These are phyloP conservation scores for Pachyrhizus erosus DNA, from an alignment of 306 rosid species.

Conservation along the genomic window DNA sequence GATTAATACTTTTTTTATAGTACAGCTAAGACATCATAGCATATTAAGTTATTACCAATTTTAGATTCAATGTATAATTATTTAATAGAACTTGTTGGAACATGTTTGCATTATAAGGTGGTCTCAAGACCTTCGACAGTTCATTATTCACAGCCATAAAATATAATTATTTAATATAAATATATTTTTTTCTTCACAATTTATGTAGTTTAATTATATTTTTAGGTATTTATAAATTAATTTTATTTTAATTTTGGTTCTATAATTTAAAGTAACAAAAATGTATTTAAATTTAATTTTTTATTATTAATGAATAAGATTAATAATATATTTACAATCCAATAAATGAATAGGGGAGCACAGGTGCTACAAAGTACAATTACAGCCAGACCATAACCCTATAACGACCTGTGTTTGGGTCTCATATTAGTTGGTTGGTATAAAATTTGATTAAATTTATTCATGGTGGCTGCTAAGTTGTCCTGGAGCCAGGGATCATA, in stretches of 20 bases:
- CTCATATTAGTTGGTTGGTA: constrained; percentile 13
- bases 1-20: neutral
- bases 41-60: neutral
- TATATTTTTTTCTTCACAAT: neutral
- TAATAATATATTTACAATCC: neutral
- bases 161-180: neutral
- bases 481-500: neutral
- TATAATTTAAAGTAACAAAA: neutral
- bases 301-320: neutral
- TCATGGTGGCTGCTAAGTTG: constrained; percentile 1
- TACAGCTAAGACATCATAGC: neutral
- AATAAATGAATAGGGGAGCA: neutral
- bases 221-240: neutral
- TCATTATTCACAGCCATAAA: neutral
- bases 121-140: neutral
- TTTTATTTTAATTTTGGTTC: neutral
- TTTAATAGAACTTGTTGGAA: neutral
- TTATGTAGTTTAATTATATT: neutral
- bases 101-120: constrained; percentile 1
- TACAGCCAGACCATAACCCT: neutral
- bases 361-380: neutral
- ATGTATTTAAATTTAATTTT: neutral
- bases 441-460: constrained; percentile 14
- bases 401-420: neutral
- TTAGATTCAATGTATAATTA: neutral